Evolutionary conservation across 148 eudicot genomes (phyloP), one percentile per base, ranked within the genome.

Genomic region (Salicornia ramosissima): DNA sequence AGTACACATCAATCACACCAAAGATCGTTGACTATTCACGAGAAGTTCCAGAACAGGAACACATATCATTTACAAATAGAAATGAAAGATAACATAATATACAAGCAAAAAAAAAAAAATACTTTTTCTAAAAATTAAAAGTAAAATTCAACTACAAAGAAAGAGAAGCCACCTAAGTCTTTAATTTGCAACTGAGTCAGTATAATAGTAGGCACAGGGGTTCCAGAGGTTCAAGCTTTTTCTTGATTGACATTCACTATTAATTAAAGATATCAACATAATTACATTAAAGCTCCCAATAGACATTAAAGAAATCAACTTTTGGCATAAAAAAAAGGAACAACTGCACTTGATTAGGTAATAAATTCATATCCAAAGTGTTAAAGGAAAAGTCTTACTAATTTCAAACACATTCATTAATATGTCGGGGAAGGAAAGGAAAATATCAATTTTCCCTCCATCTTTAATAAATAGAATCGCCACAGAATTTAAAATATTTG

Each of bases 191-290:
- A 71, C 83, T 85, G 81, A 31, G 95, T 87, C 85, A 93, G 73
- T 80, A 93, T 81, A 67, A 93, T 80, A 74, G 96, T 95, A 1
- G 98, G 98, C 69, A 93, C 85, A 81, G 90, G 88, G 57, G 87
- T 74, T 93, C 96, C 71, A 93, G 71, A 11, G 96, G 98, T 70
- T 93, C 98, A 73, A 93, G 95, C 83, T 81, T 84, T 79, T 93
- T 93, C 83, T 95, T 90, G 79, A 65, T 80, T 46, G 71, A 43
- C 76, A 81, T 57, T 77, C 70, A 74, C 58, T 51, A 29, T 8
- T 3, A 14, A 46, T 22, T 31, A 9, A 53, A 55, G n/a, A 21
- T 30, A 40, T 25, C 71, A 67, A 50, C 29, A 52, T 24, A 5
- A 24, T 54, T 42, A 34, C n/a, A 33, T 21, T 4, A 50, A 19